These are phyloP conservation scores for Iris macrosiphon DNA, from an alignment of 106 monocot species.

Conservation along the genomic window DNA sequence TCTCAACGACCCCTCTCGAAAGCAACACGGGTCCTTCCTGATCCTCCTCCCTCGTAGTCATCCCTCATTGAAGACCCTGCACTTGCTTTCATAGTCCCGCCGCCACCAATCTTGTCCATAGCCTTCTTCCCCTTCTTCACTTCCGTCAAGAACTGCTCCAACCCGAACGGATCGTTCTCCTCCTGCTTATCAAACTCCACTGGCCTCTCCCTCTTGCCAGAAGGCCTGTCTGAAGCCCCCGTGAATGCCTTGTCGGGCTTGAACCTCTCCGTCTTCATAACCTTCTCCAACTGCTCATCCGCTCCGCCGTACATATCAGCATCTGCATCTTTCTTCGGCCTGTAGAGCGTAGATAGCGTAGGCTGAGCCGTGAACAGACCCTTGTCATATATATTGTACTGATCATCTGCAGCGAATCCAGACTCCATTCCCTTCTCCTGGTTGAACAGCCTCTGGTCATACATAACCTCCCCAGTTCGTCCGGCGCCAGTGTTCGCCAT, in stretches of 20 bases:
- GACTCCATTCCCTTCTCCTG: constrained; percentile 99
- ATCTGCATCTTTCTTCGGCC: constrained; percentile 84
- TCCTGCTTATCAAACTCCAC: constrained; percentile 92
- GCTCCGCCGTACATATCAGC: constrained; percentile 93
- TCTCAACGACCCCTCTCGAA: constrained; percentile 79
- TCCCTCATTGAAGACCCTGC: constrained; percentile 89
- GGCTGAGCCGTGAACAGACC: constrained; percentile 89
- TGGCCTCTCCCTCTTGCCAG: constrained; percentile 82
- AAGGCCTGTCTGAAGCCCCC: constrained; percentile 62
- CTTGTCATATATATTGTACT: constrained; percentile 94
- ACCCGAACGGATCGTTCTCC: constrained; percentile 90
- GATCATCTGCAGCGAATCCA: constrained; percentile 89
- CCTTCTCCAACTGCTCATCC: constrained; percentile 90
- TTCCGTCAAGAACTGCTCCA: constrained; percentile 98
- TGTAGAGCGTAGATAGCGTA: constrained; percentile 85
- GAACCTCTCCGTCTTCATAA: constrained; percentile 91
- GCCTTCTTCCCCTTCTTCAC: constrained; percentile 98
- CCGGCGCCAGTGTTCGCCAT: constrained; percentile 80
- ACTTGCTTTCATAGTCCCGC: constrained; percentile 98
- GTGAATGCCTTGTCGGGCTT: constrained; percentile 94
- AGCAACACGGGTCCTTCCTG: constrained; percentile 75
- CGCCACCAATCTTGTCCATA: constrained; percentile 92
- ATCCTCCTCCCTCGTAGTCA: constrained; percentile 81
- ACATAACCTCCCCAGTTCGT: constrained; percentile 82
- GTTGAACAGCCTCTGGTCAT: constrained; percentile 92